Evolutionary conservation across 106 monocot genomes (phyloP), one percentile per base, ranked within the genome.

Genomic region (Acanthochlamys bracteata): DNA sequence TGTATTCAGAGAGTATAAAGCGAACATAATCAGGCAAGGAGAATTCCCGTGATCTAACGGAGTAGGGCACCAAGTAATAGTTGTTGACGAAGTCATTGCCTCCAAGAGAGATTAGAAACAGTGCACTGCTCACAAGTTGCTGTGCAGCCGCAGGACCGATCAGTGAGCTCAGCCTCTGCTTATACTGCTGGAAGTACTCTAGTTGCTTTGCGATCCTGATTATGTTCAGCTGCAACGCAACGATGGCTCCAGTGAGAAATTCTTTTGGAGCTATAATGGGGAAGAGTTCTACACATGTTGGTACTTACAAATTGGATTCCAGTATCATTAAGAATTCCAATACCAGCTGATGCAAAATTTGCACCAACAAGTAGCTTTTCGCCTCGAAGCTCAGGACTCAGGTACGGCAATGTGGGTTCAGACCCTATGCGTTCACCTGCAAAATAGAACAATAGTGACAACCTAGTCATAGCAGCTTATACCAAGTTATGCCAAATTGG

Each of bases 51-150:
- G 89, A 93, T 41, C 93, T 67, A 0, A 53, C 69, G 1, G 93
- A 89, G 64, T 57, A 89, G 0, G 93, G 89, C 11, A 89, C 60
- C 55, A 93, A 65, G 67, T 89, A 93, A 69, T 93, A 93, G 76
- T 93, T 93, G 81, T 93, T 93, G 15, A 93, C 89, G 42, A 93
- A 93, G 55, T 93, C 93, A 41, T 93, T 93, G 69, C 93, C 93
- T 10, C 93, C 93, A 16, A 93, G 78, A 4, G 89, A 83, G 67
- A 93, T 86, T 15, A 93, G 76, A 59, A 89, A 70, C 4, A 93
- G 82, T 0, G 78, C 80, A 0, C 59, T 11, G 53, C 68, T 86
- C 39, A 93, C 77, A 7, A 81, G 52, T 45, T 46, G 60, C 47
- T 55, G 46, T 13, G 93, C 58, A 33, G 68, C 25, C 0, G 60